Evolutionary conservation across 192 early-diverging fungal genomes (phyloP).

Genomic region (Kappamyces sp.): DNA sequence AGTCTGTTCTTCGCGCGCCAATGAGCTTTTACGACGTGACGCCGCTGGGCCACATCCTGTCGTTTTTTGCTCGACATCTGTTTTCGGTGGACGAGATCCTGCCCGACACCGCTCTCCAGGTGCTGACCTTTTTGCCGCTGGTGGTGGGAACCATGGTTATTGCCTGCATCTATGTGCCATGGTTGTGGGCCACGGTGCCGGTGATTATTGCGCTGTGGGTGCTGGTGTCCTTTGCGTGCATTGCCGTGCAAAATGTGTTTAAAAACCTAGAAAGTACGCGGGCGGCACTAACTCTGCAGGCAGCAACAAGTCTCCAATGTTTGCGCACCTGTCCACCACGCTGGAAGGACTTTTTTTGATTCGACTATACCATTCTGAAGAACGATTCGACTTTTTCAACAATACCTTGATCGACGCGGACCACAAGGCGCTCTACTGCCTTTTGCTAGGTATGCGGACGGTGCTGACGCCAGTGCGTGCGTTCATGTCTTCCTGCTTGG

Average conservation of each 20-base stretch:
- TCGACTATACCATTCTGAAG: constrained; percentile 58
- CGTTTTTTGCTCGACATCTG: constrained; percentile 27
- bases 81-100: constrained; percentile 28
- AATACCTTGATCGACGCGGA: constrained; percentile 58
- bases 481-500: constrained; percentile 57
- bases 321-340: constrained; percentile 64
- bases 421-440: constrained; percentile 61
- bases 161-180: constrained; percentile 48
- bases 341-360: constrained; percentile 66
- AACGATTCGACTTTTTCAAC: constrained; percentile 57
- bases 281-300: constrained; percentile 27
- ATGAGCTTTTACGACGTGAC: constrained; percentile 41
- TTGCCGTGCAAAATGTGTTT: constrained; percentile 46
- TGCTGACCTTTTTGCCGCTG: constrained; percentile 32
- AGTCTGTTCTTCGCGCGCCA: constrained; percentile 31
- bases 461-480: constrained; percentile 33
- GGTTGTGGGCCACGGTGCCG: constrained; percentile 44
- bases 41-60: constrained; percentile 33
- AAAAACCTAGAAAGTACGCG: constrained; percentile 48
- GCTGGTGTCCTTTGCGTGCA: constrained; percentile 23
- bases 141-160: constrained; percentile 46
- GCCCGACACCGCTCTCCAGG: constrained; percentile 33
- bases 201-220: constrained; percentile 29
- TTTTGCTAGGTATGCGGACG: constrained; percentile 47
- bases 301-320: constrained; percentile 61